Conservation (phyloP, 305 asterid species). For the Fraxinus sp. region DNA sequence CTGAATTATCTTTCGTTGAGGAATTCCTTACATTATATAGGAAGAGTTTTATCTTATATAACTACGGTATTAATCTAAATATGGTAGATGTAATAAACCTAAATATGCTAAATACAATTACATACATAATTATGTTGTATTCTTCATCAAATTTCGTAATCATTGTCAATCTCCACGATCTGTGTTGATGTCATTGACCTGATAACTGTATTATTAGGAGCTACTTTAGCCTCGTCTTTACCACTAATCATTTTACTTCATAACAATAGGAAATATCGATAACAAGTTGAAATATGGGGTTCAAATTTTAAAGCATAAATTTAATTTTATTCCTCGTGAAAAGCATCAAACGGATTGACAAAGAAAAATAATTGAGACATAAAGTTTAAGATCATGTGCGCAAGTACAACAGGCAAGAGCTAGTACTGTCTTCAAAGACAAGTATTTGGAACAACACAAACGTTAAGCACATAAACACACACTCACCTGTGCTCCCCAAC, state of each 20-base stretch:
- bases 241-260: neutral
- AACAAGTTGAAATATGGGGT: neutral
- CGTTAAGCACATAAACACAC: neutral
- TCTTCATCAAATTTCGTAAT: neutral
- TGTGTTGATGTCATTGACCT: neutral
- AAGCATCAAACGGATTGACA: neutral
- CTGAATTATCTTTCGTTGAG: neutral
- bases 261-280: neutral
- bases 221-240: neutral
- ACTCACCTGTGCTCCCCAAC: conserved; percentile 79
- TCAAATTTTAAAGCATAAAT: neutral
- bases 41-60: neutral
- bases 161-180: neutral
- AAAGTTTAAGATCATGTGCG: neutral
- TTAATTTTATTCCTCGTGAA: neutral
- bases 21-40: neutral
- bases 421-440: neutral
- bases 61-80: neutral
- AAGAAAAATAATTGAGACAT: neutral
- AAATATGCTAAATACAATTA: no score
- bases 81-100: no score
- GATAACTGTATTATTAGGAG: neutral
- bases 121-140: no score
- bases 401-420: neutral
- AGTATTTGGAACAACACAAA: neutral